Conservation (phyloP, 2,329 filamentous ascomycete species). For the Colletotrichum limetticola region DNA sequence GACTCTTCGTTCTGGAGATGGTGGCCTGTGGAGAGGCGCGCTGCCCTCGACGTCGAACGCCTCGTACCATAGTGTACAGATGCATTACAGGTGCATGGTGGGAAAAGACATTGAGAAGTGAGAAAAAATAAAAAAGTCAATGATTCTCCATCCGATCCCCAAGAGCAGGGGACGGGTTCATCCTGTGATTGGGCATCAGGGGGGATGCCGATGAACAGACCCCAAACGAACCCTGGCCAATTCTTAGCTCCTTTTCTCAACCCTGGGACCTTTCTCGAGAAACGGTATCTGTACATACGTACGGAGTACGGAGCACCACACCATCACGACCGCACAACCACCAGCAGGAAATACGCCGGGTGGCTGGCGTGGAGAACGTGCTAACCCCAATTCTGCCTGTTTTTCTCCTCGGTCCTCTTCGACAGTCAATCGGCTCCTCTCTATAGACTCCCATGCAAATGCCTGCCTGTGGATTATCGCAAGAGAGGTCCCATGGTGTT, state of each 20-base stretch:
- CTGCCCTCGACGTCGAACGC: too few relatives aligned
- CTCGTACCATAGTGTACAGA: too few relatives aligned
- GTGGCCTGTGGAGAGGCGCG: neutral
- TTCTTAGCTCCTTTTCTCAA: neutral
- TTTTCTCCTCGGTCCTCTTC: conserved; percentile 1
- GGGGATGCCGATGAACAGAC: conserved; percentile 3
- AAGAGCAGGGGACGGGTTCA: neutral
- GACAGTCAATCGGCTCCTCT: neutral
- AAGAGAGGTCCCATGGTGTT: conserved; percentile 19
- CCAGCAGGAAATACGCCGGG: conserved; percentile 34
- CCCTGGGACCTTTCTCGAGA: neutral
- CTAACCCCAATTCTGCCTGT: conserved; percentile 32
- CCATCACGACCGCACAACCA: conserved; percentile 2
- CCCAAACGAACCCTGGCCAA: neutral
- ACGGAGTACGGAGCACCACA: neutral
- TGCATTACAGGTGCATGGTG: too few relatives aligned
- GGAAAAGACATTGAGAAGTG: neutral
- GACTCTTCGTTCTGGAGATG: conserved; percentile 4
- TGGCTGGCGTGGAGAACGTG: conserved; percentile 35
- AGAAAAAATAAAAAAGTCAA: neutral
- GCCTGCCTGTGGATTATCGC: conserved; percentile 18
- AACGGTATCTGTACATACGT: neutral
- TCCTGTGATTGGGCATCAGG: conserved; percentile 27
- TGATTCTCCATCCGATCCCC: neutral
- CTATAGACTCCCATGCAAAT: neutral